phyloP scores from a whole-genome alignment of 805 yeast genomes.

The Hanseniaspora nectarophila region DNA sequence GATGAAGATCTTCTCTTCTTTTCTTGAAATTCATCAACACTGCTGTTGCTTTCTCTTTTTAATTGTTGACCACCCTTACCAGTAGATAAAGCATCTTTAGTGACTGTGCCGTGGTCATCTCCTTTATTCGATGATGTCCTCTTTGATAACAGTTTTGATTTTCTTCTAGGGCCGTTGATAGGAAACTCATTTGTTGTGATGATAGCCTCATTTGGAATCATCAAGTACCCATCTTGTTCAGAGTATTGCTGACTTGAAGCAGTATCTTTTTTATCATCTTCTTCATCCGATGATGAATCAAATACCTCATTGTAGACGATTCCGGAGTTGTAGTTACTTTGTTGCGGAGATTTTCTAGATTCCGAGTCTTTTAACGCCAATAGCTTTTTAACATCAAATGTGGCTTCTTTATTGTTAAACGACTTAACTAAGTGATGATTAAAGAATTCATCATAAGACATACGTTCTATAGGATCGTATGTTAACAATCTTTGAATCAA shows the following conservation, averaged over 20 bases:
- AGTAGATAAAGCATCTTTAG: not conserved
- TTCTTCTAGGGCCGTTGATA: conserved; percentile 22
- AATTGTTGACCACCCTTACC: conserved; percentile 25
- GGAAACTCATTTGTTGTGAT: conserved; percentile 21
- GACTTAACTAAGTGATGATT: conserved; percentile 35
- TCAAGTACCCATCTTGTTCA: conserved; percentile 1
- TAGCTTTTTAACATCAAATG: conserved; percentile 39
- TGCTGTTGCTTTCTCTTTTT: conserved; percentile 83
- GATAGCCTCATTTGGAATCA: conserved; percentile 1
- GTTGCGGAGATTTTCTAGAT: no score
- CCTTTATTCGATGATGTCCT: conserved; percentile 42
- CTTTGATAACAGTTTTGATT: conserved; percentile 40
- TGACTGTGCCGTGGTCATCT: conserved; percentile 27
- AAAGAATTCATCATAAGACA: conserved; percentile 82
- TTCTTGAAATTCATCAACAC: conserved; percentile 69
- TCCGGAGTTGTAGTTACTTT: not conserved
- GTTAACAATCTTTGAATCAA: conserved; percentile 67
- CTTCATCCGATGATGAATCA: conserved; percentile 4
- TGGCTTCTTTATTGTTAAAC: conserved; percentile 33
- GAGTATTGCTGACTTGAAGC: not conserved
- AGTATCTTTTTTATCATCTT: not conserved
- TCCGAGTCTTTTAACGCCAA: conserved; percentile 11
- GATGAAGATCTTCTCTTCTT: conserved; percentile 8
- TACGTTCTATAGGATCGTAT: conserved; percentile 75
- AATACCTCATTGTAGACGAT: not conserved